phyloP scores from a whole-genome alignment of 2,329 filamentous ascomycete genomes.

The Cytospora piceae region DNA sequence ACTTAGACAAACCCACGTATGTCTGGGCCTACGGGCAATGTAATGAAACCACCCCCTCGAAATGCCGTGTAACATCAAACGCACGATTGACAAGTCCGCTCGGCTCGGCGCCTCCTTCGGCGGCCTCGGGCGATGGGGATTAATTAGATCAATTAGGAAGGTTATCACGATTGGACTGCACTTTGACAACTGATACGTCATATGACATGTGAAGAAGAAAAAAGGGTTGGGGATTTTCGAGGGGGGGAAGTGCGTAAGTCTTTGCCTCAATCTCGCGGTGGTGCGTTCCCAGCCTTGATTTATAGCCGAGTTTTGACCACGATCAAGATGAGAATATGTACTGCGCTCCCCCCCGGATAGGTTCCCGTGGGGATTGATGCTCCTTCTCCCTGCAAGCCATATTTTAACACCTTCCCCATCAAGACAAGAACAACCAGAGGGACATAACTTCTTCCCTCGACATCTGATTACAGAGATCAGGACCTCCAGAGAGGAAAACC shows the following conservation, averaged over 20 bases:
- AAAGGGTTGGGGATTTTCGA: neutral
- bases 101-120: constrained; percentile 3
- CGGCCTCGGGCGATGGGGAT: neutral
- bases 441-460: neutral
- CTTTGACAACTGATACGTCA: constrained; percentile 16
- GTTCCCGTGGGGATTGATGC: constrained; percentile 8
- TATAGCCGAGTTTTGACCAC: neutral
- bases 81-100: constrained; percentile 17
- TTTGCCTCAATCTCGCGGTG: constrained; percentile 5
- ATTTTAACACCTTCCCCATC: constrained; percentile 1
- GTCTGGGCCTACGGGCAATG: neutral
- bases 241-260: neutral
- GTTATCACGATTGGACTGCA: constrained; percentile 1
- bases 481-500: neutral
- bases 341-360: constrained; percentile 11
- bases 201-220: constrained; percentile 13
- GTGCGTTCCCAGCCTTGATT: constrained; percentile 6
- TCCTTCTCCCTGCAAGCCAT: constrained; percentile 12
- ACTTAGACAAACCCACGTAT: neutral
- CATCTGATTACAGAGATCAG: too few species aligned
- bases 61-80: constrained; percentile 5
- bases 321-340: constrained; percentile 13
- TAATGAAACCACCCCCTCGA: neutral
- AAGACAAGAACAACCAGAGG: neutral
- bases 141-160: constrained; percentile 1